Percentiles rank a stretch among this genome's conserved stretches.
phyloP scores from a whole-genome alignment of 2,329 filamentous ascomycete genomes.

The Colletotrichum abscissum region DNA sequence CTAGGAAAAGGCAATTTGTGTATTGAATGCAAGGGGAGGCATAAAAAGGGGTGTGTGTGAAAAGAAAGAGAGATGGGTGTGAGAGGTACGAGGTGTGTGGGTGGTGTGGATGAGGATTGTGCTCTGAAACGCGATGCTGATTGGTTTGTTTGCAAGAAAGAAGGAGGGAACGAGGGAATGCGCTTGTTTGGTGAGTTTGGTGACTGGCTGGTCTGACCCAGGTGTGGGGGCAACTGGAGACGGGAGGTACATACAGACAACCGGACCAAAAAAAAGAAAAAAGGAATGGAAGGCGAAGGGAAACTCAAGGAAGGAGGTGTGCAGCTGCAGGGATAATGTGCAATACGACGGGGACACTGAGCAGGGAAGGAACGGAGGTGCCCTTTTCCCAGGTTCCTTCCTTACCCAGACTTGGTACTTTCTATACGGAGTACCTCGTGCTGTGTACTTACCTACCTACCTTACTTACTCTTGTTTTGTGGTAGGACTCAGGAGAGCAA shows the following conservation, averaged over 20 bases:
- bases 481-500: conserved; percentile 1
- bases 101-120: conserved; percentile 19
- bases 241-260: background rate
- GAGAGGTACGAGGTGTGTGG: conserved; percentile 2
- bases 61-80: conserved; percentile 5
- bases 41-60: conserved; percentile 13
- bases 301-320: conserved; percentile 18
- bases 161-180: conserved; percentile 23
- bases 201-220: conserved; percentile 22
- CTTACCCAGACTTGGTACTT: background rate
- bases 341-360: background rate
- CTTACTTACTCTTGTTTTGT: too few species aligned
- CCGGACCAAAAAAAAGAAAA: background rate
- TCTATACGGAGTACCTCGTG: too few species aligned
- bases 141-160: background rate
- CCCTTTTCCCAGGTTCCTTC: background rate
- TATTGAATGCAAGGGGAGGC: conserved; percentile 31
- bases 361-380: background rate
- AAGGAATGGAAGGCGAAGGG: conserved; percentile 9
- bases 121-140: background rate
- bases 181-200: conserved; percentile 22
- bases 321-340: background rate
- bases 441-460: too few species aligned
- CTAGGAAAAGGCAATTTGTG: conserved; percentile 36
- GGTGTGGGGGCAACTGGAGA: background rate